A percentile compares a stretch with the other conserved stretches of the same genome.
phyloP scores from a whole-genome alignment of 805 yeast species.

The Cyberlindnera japonica region DNA sequence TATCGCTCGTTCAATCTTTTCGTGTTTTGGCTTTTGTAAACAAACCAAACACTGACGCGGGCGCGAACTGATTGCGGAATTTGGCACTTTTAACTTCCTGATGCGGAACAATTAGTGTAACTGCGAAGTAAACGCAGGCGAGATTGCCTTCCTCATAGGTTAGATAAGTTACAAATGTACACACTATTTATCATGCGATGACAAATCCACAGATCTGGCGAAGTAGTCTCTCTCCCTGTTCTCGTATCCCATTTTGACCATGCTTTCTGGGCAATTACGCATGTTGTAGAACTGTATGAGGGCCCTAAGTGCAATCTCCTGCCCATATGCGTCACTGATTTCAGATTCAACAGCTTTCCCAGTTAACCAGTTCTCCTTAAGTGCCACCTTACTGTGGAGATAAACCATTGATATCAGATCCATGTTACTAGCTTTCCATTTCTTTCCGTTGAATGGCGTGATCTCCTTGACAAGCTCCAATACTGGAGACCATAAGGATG shows the following conservation, averaged over 20 bases:
- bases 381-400: constrained; percentile 62
- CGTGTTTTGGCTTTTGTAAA: constrained; percentile 7
- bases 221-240: constrained; percentile 39
- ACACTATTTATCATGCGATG: constrained; percentile 2
- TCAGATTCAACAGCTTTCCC: constrained; percentile 78
- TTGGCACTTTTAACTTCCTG: constrained; percentile 5
- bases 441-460: constrained; percentile 87
- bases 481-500: constrained; percentile 61
- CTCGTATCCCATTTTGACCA: constrained; percentile 56
- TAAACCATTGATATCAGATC: constrained; percentile 86
- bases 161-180: too few relatives aligned
- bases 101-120: too few relatives aligned
- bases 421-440: constrained; percentile 93
- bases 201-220: constrained; percentile 36
- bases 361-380: constrained; percentile 84
- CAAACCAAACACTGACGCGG: constrained; percentile 9
- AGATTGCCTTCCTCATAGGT: too few relatives aligned
- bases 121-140: too few relatives aligned
- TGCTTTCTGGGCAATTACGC: constrained; percentile 47
- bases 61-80: neutral
- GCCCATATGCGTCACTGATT: constrained; percentile 72
- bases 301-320: constrained; percentile 80
- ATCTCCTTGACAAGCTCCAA: constrained; percentile 72
- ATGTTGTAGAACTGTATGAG: constrained; percentile 73
- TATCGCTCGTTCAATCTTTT: neutral